These are phyloP conservation scores for Cystoisospora suis DNA, from an alignment of 169 alveolate genomes.

Conservation along the genomic window DNA sequence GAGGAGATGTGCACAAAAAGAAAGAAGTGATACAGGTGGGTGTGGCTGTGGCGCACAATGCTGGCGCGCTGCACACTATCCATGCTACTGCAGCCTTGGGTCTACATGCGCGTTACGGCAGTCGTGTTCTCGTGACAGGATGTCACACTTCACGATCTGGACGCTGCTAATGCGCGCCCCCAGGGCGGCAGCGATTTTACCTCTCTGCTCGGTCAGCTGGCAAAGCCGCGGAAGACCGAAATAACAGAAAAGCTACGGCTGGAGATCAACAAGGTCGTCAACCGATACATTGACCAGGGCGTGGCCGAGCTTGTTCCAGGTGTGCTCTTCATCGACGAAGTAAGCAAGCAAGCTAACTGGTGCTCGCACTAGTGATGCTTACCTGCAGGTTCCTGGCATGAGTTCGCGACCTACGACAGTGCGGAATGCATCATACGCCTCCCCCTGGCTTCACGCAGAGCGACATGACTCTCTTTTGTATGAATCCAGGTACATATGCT, in stretches of 20 bases:
- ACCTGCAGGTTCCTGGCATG: too few relatives aligned
- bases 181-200: slow-evolving; percentile 96
- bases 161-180: slow-evolving; percentile 97
- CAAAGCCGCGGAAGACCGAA: slow-evolving; percentile 98
- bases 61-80: too few relatives aligned
- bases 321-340: slow-evolving; percentile 99
- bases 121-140: slow-evolving; percentile 82
- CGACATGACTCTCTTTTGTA: too few relatives aligned
- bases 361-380: too few relatives aligned
- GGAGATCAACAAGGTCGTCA: slow-evolving; percentile 98
- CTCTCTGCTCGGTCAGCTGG: slow-evolving; percentile 95
- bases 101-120: neutral
- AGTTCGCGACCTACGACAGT: too few relatives aligned
- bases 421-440: too few relatives aligned
- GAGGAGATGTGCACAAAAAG: slow-evolving; percentile 99
- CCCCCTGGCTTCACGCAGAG: too few relatives aligned
- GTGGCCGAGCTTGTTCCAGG: slow-evolving; percentile 99
- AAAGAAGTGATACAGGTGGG: slow-evolving; percentile 94
- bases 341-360: slow-evolving; percentile 50
- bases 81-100: neutral
- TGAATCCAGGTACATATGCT: slow-evolving; percentile 93
- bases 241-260: slow-evolving; percentile 98
- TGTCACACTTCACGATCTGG: slow-evolving; percentile 99
- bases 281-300: slow-evolving; percentile 93
- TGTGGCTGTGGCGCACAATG: too few relatives aligned